Evolutionary conservation across 225 moss, liverwort and hornwort species (phyloP), one percentile per base, ranked within the genome.

Genomic region (Pleurozium schreberi): DNA sequence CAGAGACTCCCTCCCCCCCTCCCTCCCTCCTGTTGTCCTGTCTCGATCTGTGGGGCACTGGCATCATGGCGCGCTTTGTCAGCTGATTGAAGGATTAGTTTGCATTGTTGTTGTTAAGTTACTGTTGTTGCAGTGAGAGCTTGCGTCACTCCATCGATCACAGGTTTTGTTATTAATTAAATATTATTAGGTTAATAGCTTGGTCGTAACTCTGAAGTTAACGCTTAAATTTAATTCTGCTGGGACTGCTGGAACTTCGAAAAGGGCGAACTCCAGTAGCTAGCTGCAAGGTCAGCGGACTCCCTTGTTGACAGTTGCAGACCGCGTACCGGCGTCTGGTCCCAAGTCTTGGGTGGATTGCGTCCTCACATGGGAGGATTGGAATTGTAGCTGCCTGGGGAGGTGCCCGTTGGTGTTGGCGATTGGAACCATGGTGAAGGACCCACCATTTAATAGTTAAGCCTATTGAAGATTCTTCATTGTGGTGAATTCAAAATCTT

Each of bases 371-470:
- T 85, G 85, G 81, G 63, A 63, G 62, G 62, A 62, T 30, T 30
- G 61, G 59, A 23, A 85, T n/a, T n/a, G n/a, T n/a, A n/a, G n/a
- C n/a, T n/a, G n/a, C 36, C 69, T 70, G 49, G 33, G 8, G 50
- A 79, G 36, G 62, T 73, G 85, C 53, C 52, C n/a, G n/a, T n/a
- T n/a, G n/a, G n/a, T n/a, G n/a, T n/a, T n/a, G n/a, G n/a, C 28
- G 70, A 21, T 33, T 43, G 85, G 57, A n/a, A 52, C 36, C 0
- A 6, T 15, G 0, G 16, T 25, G 2, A 55, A 55, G 16, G 16
- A 1, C 3, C 6, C 14, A n/a, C 0, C 0, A 0, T 38, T 53
- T 26, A 10, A 55, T 25, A 10, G 8, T 6, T 26, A 10, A 53
- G 4, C 10, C 26, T 47, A 26, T 1, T 70, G 14, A 21, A 55